phyloP scores from a whole-genome alignment of 371 early-diverging fungal genomes.

The Mortierella sp. region DNA sequence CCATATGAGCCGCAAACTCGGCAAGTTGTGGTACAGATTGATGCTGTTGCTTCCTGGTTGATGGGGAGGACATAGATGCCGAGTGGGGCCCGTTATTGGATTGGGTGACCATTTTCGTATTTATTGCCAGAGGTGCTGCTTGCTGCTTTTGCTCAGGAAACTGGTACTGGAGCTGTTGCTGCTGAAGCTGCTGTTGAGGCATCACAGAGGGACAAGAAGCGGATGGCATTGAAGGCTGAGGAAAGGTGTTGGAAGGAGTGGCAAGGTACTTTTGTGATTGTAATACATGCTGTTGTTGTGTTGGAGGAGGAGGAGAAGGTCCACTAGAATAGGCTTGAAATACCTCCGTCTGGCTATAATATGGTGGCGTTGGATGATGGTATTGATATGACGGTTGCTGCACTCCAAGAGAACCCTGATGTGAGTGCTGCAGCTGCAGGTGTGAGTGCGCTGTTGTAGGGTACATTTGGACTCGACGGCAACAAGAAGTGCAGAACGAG shows the following conservation, averaged over 20 bases:
- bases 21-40: conserved; percentile 62
- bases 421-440: conserved; percentile 14
- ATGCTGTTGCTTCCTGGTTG: conserved; percentile 30
- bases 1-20: conserved; percentile 73
- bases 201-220: conserved; percentile 4
- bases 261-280: conserved; percentile 17
- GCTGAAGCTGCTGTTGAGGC: conserved; percentile 17
- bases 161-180: conserved; percentile 11
- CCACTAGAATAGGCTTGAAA: conserved; percentile 5
- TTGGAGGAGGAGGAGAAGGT: conserved; percentile 5
- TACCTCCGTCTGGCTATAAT: conserved; percentile 17
- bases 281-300: conserved; percentile 13
- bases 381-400: conserved; percentile 11
- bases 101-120: conserved; percentile 26
- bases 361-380: conserved; percentile 44
- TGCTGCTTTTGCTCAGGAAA: conserved; percentile 9
- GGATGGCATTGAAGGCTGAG: not conserved
- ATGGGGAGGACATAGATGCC: conserved; percentile 3
- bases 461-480: conserved; percentile 18
- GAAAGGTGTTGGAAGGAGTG: conserved; percentile 18
- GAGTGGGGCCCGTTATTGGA: conserved; percentile 6
- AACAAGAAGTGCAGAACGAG: not conserved
- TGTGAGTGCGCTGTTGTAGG: conserved; percentile 12
- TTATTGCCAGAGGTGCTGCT: conserved; percentile 27
- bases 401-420: conserved; percentile 7